Evolutionary conservation across 306 rosid genomes (phyloP).

Genomic region (Trifolium dubium): DNA sequence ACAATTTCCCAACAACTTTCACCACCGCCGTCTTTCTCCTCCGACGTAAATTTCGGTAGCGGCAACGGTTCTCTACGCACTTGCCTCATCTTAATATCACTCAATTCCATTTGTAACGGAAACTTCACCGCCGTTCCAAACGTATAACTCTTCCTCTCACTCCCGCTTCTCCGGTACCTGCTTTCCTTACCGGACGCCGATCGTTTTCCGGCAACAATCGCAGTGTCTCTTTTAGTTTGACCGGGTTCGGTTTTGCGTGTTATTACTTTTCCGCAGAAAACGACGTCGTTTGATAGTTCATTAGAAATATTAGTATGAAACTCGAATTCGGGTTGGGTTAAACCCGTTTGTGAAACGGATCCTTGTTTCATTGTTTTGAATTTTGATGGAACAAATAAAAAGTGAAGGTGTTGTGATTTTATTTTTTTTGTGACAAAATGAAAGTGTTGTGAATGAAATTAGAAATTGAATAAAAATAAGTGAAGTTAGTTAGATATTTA

Average conservation of each 20-base stretch:
- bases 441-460: background rate
- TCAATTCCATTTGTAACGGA: slow-evolving; percentile 51
- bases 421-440: too few relatives aligned
- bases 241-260: slow-evolving; percentile 35
- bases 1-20: slow-evolving; percentile 49
- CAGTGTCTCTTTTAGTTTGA: background rate
- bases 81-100: slow-evolving; percentile 50
- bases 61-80: slow-evolving; percentile 31
- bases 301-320: slow-evolving; percentile 15
- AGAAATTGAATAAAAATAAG: background rate
- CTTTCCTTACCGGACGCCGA: slow-evolving; percentile 3
- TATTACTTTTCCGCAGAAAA: slow-evolving; percentile 49
- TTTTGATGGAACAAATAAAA: background rate
- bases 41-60: slow-evolving; percentile 3
- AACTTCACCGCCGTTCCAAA: slow-evolving; percentile 48
- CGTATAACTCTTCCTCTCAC: slow-evolving; percentile 25
- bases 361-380: background rate
- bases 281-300: slow-evolving; percentile 29
- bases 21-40: slow-evolving; percentile 26
- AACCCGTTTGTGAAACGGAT: too few relatives aligned
- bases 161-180: slow-evolving; percentile 32
- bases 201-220: background rate
- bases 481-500: slow-evolving; percentile 1
- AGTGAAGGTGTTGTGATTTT: too few relatives aligned
- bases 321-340: slow-evolving; percentile 5